Conservation (phyloP, 176 grass and related monocot species). For the Alloteropsis semialata region DNA sequence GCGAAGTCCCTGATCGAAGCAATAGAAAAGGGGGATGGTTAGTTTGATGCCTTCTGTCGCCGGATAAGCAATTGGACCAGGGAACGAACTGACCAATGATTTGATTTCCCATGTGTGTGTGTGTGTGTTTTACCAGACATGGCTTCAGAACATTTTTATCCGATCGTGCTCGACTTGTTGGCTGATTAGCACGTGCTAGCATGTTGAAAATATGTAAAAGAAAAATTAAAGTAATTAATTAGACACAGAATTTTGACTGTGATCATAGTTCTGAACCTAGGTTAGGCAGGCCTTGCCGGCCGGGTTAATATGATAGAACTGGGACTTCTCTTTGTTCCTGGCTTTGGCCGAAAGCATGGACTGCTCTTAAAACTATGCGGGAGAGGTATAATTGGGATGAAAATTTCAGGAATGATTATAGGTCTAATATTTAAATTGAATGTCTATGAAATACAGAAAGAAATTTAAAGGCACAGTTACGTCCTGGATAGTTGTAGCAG, state of each 20-base stretch:
- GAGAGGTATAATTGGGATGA: too few species aligned
- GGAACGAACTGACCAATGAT: background rate
- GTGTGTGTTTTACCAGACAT: background rate
- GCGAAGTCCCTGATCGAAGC: constrained; percentile 5
- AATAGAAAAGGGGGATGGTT: background rate
- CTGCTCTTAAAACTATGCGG: background rate
- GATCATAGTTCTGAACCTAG: background rate
- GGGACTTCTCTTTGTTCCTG: background rate
- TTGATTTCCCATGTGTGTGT: background rate
- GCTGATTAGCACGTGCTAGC: background rate
- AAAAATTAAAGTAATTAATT: background rate
- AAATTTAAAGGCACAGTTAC: too few species aligned
- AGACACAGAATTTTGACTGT: background rate
- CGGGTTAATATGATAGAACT: background rate
- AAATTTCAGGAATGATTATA: too few species aligned
- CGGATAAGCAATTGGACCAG: constrained; percentile 32
- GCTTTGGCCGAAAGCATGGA: background rate
- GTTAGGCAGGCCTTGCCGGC: background rate
- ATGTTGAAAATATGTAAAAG: background rate
- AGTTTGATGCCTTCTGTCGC: constrained; percentile 43
- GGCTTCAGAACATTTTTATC: background rate
- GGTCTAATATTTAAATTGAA: too few species aligned
- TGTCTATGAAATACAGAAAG: too few species aligned
- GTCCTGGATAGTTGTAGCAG: too few species aligned
- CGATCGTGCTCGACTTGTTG: background rate